Percentiles rank a stretch among this genome's conserved stretches.
phyloP scores from a whole-genome alignment of 1,139 yeast genomes.

The Scheffersomyces titani region DNA sequence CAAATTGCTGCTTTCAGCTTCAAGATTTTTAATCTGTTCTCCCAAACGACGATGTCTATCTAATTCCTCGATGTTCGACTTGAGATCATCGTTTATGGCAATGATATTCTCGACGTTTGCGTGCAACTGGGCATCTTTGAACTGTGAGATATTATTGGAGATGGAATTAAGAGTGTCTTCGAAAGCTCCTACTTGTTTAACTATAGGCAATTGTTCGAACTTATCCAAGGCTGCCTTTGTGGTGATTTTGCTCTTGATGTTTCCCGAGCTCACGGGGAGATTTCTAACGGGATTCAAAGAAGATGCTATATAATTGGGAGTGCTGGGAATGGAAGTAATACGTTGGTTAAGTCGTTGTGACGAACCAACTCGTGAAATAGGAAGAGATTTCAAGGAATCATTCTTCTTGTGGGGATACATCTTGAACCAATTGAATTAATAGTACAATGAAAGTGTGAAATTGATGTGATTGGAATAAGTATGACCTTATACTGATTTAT shows the following conservation, averaged over 20 bases:
- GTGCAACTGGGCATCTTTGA: slow-evolving; percentile 32
- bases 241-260: slow-evolving; percentile 14
- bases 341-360: slow-evolving; percentile 31
- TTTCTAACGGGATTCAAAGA: slow-evolving; percentile 42
- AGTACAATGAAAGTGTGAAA: neutral
- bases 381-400: slow-evolving; percentile 25
- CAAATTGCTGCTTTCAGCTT: slow-evolving; percentile 22
- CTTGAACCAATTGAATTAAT: neutral
- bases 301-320: slow-evolving; percentile 35
- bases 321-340: slow-evolving; percentile 29
- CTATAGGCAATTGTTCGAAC: slow-evolving; percentile 34
- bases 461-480: neutral
- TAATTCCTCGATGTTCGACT: slow-evolving; percentile 26
- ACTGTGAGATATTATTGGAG: slow-evolving; percentile 34
- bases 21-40: slow-evolving; percentile 22
- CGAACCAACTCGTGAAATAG: slow-evolving; percentile 39
- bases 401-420: slow-evolving; percentile 22
- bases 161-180: slow-evolving; percentile 26
- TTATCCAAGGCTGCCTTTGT: slow-evolving; percentile 24
- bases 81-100: slow-evolving; percentile 27
- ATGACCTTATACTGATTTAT: too few species aligned
- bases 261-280: slow-evolving; percentile 23
- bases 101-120: slow-evolving; percentile 29
- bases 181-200: slow-evolving; percentile 25
- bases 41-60: slow-evolving; percentile 36